Percentiles rank a stretch among this genome's conserved stretches.
Evolutionary conservation across 768 basidiomycete genomes (phyloP).

Genomic region (Mycena leptocephala): DNA sequence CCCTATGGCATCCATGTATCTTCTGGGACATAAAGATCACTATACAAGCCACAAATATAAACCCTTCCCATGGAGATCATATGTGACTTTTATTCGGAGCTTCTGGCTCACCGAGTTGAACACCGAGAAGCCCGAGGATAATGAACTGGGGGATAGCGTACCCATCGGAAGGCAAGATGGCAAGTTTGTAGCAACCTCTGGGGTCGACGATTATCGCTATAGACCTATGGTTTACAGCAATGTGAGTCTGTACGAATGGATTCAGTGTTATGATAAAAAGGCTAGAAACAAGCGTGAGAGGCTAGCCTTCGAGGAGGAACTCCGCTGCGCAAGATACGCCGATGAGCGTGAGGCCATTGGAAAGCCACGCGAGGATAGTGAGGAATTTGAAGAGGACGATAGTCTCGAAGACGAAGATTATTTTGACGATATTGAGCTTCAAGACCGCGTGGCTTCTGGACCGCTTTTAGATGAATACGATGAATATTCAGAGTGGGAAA

Average conservation of each 20-base stretch:
- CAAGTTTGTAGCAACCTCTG: constrained; percentile 37
- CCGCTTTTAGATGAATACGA: no score
- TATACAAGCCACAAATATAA: constrained; percentile 50
- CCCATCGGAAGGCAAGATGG: not conserved
- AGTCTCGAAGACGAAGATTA: no score
- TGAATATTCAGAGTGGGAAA: no score
- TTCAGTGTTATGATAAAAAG: constrained; percentile 15
- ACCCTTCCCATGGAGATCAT: constrained; percentile 47
- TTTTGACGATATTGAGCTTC: no score
- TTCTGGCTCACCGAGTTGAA: not conserved
- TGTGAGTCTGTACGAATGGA: constrained; percentile 39
- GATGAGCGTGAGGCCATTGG: no score
- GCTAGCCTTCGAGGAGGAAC: constrained; percentile 1
- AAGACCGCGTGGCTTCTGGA: no score
- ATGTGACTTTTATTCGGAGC: not conserved
- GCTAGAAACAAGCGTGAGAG: not conserved
- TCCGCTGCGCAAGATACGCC: not conserved
- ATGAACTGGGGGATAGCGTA: not conserved
- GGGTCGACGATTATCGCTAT: constrained; percentile 41
- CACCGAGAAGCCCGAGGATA: not conserved
- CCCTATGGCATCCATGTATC: constrained; percentile 46
- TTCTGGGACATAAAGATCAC: constrained; percentile 52
- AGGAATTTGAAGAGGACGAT: no score
- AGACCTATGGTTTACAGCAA: constrained; percentile 20
- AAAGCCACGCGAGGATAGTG: no score